A percentile compares a stretch with the other conserved stretches of the same genome.
These are phyloP conservation scores for Botryosphaeria agaves DNA, from an alignment of 2,329 filamentous ascomycete genomes.

Conservation along the genomic window DNA sequence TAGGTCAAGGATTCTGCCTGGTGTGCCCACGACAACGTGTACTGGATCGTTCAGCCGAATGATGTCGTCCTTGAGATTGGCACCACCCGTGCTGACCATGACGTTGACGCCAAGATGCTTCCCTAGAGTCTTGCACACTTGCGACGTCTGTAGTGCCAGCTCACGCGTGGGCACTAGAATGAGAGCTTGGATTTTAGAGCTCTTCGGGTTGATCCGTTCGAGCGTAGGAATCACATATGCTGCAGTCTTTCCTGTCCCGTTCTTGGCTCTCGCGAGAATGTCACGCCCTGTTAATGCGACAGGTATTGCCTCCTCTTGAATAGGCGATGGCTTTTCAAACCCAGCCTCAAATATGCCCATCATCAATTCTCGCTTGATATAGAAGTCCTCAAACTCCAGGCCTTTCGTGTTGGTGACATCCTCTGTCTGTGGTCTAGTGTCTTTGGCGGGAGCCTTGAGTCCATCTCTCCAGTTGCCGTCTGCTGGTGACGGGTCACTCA, in stretches of 20 bases:
- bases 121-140: conserved; percentile 96
- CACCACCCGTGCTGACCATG: conserved; percentile 98
- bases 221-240: conserved; percentile 94
- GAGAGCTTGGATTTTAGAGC: conserved; percentile 87
- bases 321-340: conserved; percentile 96
- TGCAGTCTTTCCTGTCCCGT: conserved; percentile 95
- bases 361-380: conserved; percentile 82
- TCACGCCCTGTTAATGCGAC: conserved; percentile 91
- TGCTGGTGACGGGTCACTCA: conserved; percentile 30
- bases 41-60: conserved; percentile 85
- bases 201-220: conserved; percentile 92
- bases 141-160: conserved; percentile 92
- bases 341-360: conserved; percentile 99
- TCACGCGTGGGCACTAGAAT: conserved; percentile 95
- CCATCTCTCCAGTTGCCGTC: conserved; percentile 57
- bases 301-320: conserved; percentile 97
- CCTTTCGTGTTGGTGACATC: conserved; percentile 98
- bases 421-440: conserved; percentile 71
- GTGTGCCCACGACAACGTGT: conserved; percentile 94
- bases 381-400: conserved; percentile 93
- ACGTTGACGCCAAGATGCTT: conserved; percentile 96
- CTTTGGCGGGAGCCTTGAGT: conserved; percentile 55
- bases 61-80: conserved; percentile 89
- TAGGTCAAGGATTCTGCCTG: conserved; percentile 87
- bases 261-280: conserved; percentile 91